These are phyloP conservation scores for Psilocybe mexicana DNA, from an alignment of 1,284 basidiomycete species.

Conservation along the genomic window DNA sequence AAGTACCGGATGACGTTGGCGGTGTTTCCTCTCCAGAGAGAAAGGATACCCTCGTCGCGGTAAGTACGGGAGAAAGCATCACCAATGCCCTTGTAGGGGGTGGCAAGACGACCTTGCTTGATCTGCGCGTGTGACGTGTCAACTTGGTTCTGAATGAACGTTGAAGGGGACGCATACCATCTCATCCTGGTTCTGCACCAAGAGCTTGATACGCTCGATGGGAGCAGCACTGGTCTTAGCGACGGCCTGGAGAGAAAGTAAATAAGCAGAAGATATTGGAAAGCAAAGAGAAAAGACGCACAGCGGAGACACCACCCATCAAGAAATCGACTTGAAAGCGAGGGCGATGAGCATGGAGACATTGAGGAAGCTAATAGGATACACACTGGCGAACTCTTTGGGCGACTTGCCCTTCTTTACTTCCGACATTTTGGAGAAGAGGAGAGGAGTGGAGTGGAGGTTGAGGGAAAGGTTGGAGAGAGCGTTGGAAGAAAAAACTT, in stretches of 20 bases:
- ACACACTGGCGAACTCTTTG: slow-evolving; percentile 77
- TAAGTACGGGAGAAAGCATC: slow-evolving; percentile 91
- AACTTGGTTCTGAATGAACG: slow-evolving; percentile 18
- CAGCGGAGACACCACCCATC: slow-evolving; percentile 92
- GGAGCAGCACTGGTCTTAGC: slow-evolving; percentile 98
- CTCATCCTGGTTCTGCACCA: slow-evolving; percentile 98
- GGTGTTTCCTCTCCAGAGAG: slow-evolving; percentile 95
- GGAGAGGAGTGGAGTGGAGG: slow-evolving; percentile 38
- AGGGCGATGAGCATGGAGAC: slow-evolving; percentile 19
- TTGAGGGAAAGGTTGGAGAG: slow-evolving; percentile 36
- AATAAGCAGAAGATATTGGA: slow-evolving; percentile 16
- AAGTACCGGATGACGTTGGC: slow-evolving; percentile 99
- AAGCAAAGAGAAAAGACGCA: slow-evolving; percentile 42
- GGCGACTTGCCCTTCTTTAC: slow-evolving; percentile 76
- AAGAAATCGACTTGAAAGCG: slow-evolving; percentile 74
- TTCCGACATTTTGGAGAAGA: slow-evolving; percentile 65
- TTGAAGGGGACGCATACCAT: slow-evolving; percentile 53
- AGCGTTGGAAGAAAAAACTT: slow-evolving; percentile 38
- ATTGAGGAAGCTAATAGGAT: slow-evolving; percentile 9
- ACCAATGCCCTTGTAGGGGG: slow-evolving; percentile 90
- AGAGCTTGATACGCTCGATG: slow-evolving; percentile 98
- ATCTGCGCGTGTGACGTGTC: slow-evolving; percentile 58
- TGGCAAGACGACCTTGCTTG: slow-evolving; percentile 92
- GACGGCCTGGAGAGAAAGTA: slow-evolving; percentile 65
- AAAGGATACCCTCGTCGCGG: slow-evolving; percentile 87